Evolutionary conservation across 192 early-diverging fungal genomes (phyloP), one percentile per base, ranked within the genome.

Genomic region (Backusella macrospora): DNA sequence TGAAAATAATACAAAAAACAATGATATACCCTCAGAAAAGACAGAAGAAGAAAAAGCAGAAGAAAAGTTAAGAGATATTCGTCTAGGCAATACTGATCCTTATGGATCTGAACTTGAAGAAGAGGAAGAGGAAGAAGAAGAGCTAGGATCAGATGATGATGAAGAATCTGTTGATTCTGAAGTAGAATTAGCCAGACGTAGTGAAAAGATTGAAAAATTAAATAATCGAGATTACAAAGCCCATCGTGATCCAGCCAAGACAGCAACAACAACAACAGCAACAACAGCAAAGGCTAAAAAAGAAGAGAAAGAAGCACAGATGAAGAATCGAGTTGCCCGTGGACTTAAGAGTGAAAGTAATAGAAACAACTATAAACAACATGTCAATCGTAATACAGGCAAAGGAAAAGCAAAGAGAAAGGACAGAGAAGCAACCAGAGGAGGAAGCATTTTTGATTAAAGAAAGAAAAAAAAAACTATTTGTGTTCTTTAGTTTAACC

Each of bases 331-430:
- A 62, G 88, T 89, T 6, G 77, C 86, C 4, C 73, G 76, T 40
- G 71, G 80, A 16, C 68, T 89, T 16, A 65, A 71, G 38, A 74
- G 34, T 62, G 76, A 66, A 44, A 65, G 15, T 45, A 80, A 70
- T 74, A 81, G 52, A 62, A 71, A 74, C 38, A 80, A 59, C 5
- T 70, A 72, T 49, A 82, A 80, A 37, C 71, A 73, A 49, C 66
- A 76, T 45, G 70, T 72, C 4, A 68, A 42, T 62, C 78, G 84
- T 39, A 89, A 89, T 72, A 80, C 82, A 18, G 71, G 68, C 38
- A 89, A 89, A 65, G 83, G 80, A 26, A 86, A 82, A 6, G 86
- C 84, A 62, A 89, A 89, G 76, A 78, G 88, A 62, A 78, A 80
- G 18, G 71, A 71, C 23, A 78, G 21, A 45, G 79, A 79, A 26